phyloP scores from a whole-genome alignment of 2,329 filamentous ascomycete species.

The Fusarium sp. region DNA sequence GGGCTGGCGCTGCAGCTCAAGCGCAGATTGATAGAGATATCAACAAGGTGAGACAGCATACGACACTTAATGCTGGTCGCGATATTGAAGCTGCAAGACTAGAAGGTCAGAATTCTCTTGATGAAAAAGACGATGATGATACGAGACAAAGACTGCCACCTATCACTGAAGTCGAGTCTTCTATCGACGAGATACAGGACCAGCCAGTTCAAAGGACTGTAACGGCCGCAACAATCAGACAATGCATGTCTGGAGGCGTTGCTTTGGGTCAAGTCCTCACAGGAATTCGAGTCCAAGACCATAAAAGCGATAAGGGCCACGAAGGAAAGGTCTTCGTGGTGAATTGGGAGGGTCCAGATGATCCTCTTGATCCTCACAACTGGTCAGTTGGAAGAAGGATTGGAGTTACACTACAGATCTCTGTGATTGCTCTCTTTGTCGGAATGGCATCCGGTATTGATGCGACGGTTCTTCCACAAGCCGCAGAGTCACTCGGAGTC shows the following conservation, averaged over 20 bases:
- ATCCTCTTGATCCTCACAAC: conserved; percentile 58
- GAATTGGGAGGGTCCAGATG: conserved; percentile 48
- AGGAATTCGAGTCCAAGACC: conserved; percentile 46
- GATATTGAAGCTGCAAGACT: conserved; percentile 3
- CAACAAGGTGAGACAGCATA: conserved; percentile 5
- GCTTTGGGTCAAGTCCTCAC: conserved; percentile 46
- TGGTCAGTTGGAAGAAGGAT: conserved; percentile 54
- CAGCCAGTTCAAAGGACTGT: background rate
- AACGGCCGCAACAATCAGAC: conserved; percentile 13
- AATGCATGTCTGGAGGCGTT: conserved; percentile 17
- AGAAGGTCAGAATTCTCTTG: fast-evolving
- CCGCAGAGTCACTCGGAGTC: conserved; percentile 58
- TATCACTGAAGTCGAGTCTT: background rate
- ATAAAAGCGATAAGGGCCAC: conserved; percentile 33
- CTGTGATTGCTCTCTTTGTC: conserved; percentile 61
- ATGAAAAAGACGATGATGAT: background rate
- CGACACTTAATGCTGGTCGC: background rate
- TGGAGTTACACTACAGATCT: conserved; percentile 55
- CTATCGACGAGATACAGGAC: background rate
- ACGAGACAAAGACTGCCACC: background rate
- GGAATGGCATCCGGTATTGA: conserved; percentile 65
- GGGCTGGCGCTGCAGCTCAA: conserved; percentile 33
- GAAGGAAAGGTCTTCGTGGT: conserved; percentile 48
- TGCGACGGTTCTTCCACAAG: conserved; percentile 58
- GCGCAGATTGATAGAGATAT: conserved; percentile 37